Percentiles rank a stretch among this genome's conserved stretches.
These are phyloP conservation scores for Vigna mungo DNA, from an alignment of 306 rosid genomes.

Conservation along the genomic window DNA sequence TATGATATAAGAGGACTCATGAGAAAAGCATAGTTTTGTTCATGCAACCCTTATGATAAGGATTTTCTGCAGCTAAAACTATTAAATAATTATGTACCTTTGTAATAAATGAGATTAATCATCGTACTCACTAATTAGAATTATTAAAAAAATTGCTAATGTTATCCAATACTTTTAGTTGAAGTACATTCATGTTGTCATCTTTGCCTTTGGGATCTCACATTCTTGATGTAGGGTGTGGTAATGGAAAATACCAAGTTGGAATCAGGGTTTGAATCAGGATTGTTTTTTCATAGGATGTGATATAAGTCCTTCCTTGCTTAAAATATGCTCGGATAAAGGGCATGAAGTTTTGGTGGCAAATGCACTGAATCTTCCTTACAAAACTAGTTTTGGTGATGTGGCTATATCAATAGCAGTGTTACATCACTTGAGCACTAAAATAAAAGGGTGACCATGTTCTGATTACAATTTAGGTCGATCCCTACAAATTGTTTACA, in stretches of 20 bases:
- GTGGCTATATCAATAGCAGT: slow-evolving; percentile 93
- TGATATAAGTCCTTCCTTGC: slow-evolving; percentile 83
- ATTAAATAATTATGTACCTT: too few relatives aligned
- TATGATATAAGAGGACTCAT: too few relatives aligned
- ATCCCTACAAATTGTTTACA: too few relatives aligned
- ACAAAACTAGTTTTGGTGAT: slow-evolving; percentile 84
- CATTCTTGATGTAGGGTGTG: slow-evolving; percentile 91
- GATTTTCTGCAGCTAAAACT: too few relatives aligned
- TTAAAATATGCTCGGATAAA: slow-evolving; percentile 79
- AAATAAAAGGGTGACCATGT: slow-evolving; percentile 51
- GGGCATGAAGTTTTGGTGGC: slow-evolving; percentile 88
- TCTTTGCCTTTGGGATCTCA: slow-evolving; percentile 79
- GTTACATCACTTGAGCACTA: slow-evolving; percentile 92
- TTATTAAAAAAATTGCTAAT: too few relatives aligned
- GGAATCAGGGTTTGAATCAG: slow-evolving; percentile 46
- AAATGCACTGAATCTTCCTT: slow-evolving; percentile 88
- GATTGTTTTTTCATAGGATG: slow-evolving; percentile 81
- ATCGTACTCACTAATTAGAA: too few relatives aligned
- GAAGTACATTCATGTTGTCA: slow-evolving; percentile 37
- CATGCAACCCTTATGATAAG: too few relatives aligned
- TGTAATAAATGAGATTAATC: too few relatives aligned
- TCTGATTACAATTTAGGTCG: too few relatives aligned
- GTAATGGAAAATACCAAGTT: slow-evolving; percentile 85
- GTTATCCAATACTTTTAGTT: too few relatives aligned
- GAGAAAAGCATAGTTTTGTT: too few relatives aligned